Evolutionary conservation across 1,139 yeast species (phyloP), one percentile per base, ranked within the genome.

Genomic region (Arxiozyma heterogenica): DNA sequence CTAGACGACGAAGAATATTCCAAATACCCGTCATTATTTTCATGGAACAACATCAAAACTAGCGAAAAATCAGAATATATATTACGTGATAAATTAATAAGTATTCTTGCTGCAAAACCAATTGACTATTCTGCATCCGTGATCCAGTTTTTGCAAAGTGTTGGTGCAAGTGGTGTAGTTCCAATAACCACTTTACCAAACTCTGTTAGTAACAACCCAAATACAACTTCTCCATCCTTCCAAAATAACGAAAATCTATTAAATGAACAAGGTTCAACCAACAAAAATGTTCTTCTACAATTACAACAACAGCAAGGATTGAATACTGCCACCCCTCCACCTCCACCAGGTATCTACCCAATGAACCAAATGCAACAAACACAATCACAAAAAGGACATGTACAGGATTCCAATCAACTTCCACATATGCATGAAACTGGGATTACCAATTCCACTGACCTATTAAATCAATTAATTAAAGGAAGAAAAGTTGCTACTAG

Each of bases 391-490:
- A 27, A 27, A 27, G 30, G 30, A 27, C 30, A 27, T 7, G 30
- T 8, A 27, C 30, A 27, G 8, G 30, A 41, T 4, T 30, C 52
- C 12, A 50, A 15, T 23, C 22, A 30, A 21, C 22, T 25, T 12
- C 38, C 45, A 21, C 34, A 41, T 57, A 51, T 47, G 55, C 54
- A 46, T 59, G 54, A 51, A 62, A 58, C 47, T 51, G 55, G 49
- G 43, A 34, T 60, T 53, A 60, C 60, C 20, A 62, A 79, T 60
- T 83, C 88, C 53, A 80, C 86, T 30, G 90, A 84, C 65, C 74
- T 85, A 61, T 74, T 84, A 61, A 83, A 80, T 51, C 91, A 84
- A 65, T 74, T 84, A 64, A 81, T 84, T 79, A 81, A 82, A 59
- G 87, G 88, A 41, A 83, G 83, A 69, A 81, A 75, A 60, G 67